Evolutionary conservation across 768 basidiomycete genomes (phyloP), one percentile per base, ranked within the genome.

Genomic region (Tylopilus sp.): DNA sequence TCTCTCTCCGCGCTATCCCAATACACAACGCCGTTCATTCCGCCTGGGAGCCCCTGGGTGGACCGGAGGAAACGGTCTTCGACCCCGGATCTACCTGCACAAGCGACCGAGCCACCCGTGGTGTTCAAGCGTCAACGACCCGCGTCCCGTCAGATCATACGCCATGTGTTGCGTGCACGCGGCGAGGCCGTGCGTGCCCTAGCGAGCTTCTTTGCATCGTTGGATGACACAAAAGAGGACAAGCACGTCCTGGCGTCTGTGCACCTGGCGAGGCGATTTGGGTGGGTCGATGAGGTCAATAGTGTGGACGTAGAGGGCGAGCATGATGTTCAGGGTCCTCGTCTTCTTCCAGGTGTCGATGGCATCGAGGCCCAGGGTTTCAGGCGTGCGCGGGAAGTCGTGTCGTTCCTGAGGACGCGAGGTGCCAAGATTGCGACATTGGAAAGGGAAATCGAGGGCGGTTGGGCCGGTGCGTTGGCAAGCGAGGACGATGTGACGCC

Each of bases 131-230:
- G 52, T 4, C 71, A 69, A 26, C 69, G 79, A 21, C 85, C 92
- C 2, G 86, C 91, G 10, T 86, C 91, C 9, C 83, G 91, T 40
- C 81, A 85, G 40, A 81, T 97, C 52, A 84, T 98, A 59, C 88
- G 91, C 18, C 91, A 97, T 69, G 88, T 97, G 50, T 75, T 98
- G 46, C 79, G 89, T 17, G 86, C 88, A 22, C 85, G 95, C n/a
- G 79, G 85, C 5, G 84, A 92, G 65, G 92, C 93, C 15, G 80
- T 85, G 31, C 82, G 83, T 53, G 82, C 84, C 6, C 79, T 98
- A 17, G 85, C 85, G 17, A 70, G 71, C 46, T 85, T 91, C 65
- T 81, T 95, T 51, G 78, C 81, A 31, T 78, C 86, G 48, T 71
- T 95, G 51, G 80, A 76, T 66, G 58, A 67, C 22, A 67, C 75